phyloP scores from a whole-genome alignment of 805 yeast species.

The Ogataea ganodermae region DNA sequence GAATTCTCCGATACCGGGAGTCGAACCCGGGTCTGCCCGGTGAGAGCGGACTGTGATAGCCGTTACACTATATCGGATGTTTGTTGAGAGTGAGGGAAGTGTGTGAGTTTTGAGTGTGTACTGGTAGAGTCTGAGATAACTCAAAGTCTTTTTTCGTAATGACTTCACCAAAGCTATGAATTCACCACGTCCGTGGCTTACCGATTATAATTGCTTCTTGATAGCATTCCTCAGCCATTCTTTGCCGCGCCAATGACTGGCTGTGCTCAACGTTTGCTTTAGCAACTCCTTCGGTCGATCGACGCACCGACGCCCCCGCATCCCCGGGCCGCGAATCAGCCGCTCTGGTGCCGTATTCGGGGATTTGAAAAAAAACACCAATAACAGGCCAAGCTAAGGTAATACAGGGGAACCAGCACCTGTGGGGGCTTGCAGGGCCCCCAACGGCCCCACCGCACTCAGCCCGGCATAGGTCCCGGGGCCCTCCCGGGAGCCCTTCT shows the following conservation, averaged over 20 bases:
- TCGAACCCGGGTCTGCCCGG: slow-evolving; percentile 30
- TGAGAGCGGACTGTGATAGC: slow-evolving; percentile 29
- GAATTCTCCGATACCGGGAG: slow-evolving; percentile 25
- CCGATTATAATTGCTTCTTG: no score
- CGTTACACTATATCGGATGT: slow-evolving; percentile 27
- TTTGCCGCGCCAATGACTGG: not conserved
- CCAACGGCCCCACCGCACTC: no score
- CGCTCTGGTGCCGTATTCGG: slow-evolving; percentile 12
- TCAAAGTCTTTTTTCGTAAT: no score
- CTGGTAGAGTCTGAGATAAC: no score
- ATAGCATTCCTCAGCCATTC: no score
- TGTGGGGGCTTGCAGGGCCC: no score
- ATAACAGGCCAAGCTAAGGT: slow-evolving; percentile 8
- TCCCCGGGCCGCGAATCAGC: slow-evolving; percentile 2
- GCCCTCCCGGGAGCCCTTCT: not conserved
- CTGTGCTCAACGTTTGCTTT: not conserved
- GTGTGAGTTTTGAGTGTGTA: not conserved
- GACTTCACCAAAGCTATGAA: no score
- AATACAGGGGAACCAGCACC: not conserved
- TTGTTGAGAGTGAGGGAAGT: slow-evolving; percentile 1
- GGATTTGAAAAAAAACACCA: slow-evolving; percentile 8
- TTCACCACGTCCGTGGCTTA: no score
- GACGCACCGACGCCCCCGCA: slow-evolving; percentile 3
- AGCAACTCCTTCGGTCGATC: not conserved
- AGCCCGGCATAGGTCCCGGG: no score